Percentiles rank a stretch among this genome's conserved stretches.
phyloP scores from a whole-genome alignment of 331 rosid genomes.

The Telfairia occidentalis region DNA sequence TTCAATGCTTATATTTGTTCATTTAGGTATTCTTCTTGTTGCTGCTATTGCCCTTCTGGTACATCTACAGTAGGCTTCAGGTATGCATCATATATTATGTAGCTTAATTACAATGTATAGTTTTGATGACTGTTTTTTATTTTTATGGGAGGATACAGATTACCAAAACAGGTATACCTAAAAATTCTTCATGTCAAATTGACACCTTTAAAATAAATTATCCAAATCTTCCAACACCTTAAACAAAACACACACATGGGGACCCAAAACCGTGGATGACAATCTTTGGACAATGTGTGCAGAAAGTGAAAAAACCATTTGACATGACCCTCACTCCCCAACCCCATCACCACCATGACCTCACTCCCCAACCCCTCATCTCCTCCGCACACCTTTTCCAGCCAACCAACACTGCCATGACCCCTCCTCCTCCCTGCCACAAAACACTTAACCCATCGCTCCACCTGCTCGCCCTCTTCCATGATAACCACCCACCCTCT shows the following conservation, averaged over 20 bases:
- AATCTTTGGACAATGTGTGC: background rate
- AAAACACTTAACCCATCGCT: too few species aligned
- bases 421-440: too few species aligned
- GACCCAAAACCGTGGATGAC: background rate
- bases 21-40: slow-evolving; percentile 65
- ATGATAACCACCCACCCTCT: too few species aligned
- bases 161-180: background rate
- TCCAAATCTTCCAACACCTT: background rate
- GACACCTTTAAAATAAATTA: background rate
- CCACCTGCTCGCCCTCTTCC: too few species aligned
- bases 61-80: slow-evolving; percentile 89
- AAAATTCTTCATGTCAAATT: background rate
- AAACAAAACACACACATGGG: background rate
- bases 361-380: too few species aligned
- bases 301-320: too few species aligned
- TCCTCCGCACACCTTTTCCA: too few species aligned
- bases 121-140: background rate
- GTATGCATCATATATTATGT: slow-evolving; percentile 23
- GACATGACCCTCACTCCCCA: too few species aligned
- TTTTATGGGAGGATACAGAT: background rate
- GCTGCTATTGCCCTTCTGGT: slow-evolving; percentile 85
- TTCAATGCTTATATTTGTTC: slow-evolving; percentile 15
- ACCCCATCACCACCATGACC: too few species aligned
- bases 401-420: too few species aligned
- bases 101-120: background rate